Evolutionary conservation across 371 early-diverging fungal genomes (phyloP).

Genomic region (Mucor piriformis): DNA sequence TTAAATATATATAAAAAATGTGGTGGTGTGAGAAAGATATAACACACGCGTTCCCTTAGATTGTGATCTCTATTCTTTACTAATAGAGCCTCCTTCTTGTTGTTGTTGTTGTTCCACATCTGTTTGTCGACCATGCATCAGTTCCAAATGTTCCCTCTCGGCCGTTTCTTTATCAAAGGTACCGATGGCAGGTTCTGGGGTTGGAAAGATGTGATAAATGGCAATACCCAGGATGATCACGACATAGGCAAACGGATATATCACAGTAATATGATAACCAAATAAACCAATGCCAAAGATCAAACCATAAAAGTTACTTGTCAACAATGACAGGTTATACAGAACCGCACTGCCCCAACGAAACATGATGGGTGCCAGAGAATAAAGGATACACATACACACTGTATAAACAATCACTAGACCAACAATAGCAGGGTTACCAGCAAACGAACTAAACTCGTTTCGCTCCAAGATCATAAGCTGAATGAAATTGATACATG

Average conservation of each 20-base stretch:
- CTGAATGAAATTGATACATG: constrained; percentile 69
- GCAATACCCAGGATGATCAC: constrained; percentile 62
- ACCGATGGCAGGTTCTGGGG: constrained; percentile 34
- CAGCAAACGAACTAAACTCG: constrained; percentile 33
- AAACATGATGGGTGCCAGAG: constrained; percentile 69
- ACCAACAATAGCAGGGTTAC: constrained; percentile 35
- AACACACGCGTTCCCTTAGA: not conserved
- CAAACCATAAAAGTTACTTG: constrained; percentile 74
- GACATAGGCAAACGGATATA: constrained; percentile 68
- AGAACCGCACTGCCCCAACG: constrained; percentile 68
- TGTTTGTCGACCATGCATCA: constrained; percentile 2
- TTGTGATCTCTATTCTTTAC: not conserved
- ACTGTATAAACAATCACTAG: constrained; percentile 63
- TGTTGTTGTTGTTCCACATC: constrained; percentile 5
- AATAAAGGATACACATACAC: constrained; percentile 68
- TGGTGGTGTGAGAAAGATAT: not conserved
- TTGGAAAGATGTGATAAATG: constrained; percentile 61
- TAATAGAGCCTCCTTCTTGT: not conserved
- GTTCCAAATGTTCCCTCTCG: constrained; percentile 14
- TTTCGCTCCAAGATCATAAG: constrained; percentile 63
- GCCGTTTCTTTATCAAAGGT: constrained; percentile 19
- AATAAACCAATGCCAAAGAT: constrained; percentile 70
- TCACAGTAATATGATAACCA: constrained; percentile 49
- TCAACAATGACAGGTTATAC: constrained; percentile 74
- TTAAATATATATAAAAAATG: not conserved